Evolutionary conservation across 192 early-diverging fungal genomes (phyloP), one percentile per base, ranked within the genome.

Genomic region (Mortierella antarctica): DNA sequence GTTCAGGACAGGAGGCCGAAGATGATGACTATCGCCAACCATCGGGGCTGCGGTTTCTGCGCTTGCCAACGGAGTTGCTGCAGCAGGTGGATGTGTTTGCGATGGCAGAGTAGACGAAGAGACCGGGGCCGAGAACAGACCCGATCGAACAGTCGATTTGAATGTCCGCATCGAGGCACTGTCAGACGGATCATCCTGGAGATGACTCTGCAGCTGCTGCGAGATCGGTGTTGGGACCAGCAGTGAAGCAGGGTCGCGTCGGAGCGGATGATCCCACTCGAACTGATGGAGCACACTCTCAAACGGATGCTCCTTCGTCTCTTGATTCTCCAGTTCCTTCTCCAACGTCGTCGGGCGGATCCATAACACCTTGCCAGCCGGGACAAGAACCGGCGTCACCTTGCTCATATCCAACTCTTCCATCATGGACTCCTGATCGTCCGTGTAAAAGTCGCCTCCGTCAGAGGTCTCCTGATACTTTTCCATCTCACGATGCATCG

Each of bases 361-460:
- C 86, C 86, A 88, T 45, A 84, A 83, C 15, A 88, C 72, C 56
- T 67, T 83, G 6, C 86, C 86, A 1, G 82, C 69, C 0, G 86
- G 86, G 20, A 84, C 76, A 51, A 88, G 54, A 39, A 84, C 82
- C 0, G 61, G 66, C 6, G 69, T 62, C 18, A 67, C 59, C 61
- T 72, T 80, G 46, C n/a, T 62, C 12, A 57, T 1, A 56, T 68
- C 73, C 42, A 55, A 51, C 9, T 20, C 53, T 9, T 49, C 31
- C 42, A n/a, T 17, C 18, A 41, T 11, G 1, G 15, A 14, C 13
- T 61, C 58, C 7, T 70, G 57, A 12, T 71, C 70, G 4, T 67
- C 59, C 0, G 39, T 15, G n/a, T 62, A 74, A 11, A 67, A 67
- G 18, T 76, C 74, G 8, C 64, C 57, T 10, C 39, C 21, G 14